Conservation (phyloP, 106 monocot genomes). For the Xerophyta viscosa region DNA sequence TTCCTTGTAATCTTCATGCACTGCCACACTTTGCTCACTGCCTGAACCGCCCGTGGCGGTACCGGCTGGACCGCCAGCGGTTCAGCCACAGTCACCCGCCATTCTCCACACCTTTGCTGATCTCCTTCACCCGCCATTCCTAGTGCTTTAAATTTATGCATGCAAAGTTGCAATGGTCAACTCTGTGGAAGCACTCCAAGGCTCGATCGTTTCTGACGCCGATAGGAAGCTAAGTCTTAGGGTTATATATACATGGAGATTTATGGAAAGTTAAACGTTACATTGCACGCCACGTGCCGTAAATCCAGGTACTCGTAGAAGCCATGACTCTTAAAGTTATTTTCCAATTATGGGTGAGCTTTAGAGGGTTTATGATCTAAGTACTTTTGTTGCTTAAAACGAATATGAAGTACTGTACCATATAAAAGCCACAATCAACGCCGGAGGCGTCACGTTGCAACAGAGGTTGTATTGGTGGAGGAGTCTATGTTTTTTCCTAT, state of each 20-base stretch:
- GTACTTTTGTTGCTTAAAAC: not conserved
- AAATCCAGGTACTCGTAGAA: not conserved
- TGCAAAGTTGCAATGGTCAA: not conserved
- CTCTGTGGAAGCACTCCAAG: not conserved
- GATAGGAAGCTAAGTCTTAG: not conserved
- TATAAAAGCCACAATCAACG: not conserved
- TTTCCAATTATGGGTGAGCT: not conserved
- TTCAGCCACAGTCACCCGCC: not conserved
- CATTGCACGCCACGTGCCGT: not conserved
- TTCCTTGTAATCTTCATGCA: conserved; percentile 18
- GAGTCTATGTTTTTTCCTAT: not conserved
- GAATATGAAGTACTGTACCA: not conserved
- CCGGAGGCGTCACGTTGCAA: not conserved
- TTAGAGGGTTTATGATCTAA: too few species aligned
- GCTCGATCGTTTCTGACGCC: too few species aligned
- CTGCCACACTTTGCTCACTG: not conserved
- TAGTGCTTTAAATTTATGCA: too few species aligned
- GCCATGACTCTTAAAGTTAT: not conserved
- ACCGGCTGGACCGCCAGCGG: not conserved
- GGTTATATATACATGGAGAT: not conserved
- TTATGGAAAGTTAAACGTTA: not conserved
- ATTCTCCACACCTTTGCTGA: not conserved
- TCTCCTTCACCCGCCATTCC: not conserved
- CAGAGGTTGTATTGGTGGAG: too few species aligned
- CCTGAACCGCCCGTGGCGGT: not conserved